These are phyloP conservation scores for Sporobolus alterniflorus DNA, from an alignment of 202 grass and related monocot species.

Conservation along the genomic window DNA sequence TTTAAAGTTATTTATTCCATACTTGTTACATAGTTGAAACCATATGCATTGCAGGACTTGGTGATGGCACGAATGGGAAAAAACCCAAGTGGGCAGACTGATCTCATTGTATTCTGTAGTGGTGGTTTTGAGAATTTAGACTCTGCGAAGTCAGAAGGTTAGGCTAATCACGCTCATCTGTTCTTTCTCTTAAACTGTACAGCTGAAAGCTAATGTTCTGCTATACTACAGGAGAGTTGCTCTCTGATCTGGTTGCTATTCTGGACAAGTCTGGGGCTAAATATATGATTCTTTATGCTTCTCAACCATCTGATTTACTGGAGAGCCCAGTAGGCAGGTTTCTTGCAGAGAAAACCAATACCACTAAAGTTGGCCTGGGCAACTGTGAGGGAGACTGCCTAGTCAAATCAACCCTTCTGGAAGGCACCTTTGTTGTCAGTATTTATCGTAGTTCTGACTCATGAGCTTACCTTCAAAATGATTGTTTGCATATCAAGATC, in stretches of 20 bases:
- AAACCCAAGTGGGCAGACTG: conserved; percentile 46
- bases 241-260: conserved; percentile 60
- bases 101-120: conserved; percentile 76
- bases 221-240: conserved; percentile 65
- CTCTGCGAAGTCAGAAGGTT: conserved; percentile 78
- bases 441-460: conserved; percentile 2
- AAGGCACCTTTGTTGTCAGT: conserved; percentile 97
- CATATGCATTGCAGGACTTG: conserved; percentile 48
- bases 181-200: conserved; percentile 18
- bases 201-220: conserved; percentile 4
- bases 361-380: conserved; percentile 39
- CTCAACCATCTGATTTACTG: conserved; percentile 59
- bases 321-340: conserved; percentile 59
- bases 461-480: not conserved
- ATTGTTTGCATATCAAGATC: not conserved
- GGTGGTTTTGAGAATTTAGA: conserved; percentile 56
- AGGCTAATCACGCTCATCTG: conserved; percentile 8
- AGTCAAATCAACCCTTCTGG: conserved; percentile 82
- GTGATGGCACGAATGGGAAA: conserved; percentile 21
- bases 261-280: conserved; percentile 64
- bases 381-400: conserved; percentile 80
- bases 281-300: conserved; percentile 87
- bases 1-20: not conserved
- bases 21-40: not conserved
- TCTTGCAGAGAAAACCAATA: conserved; percentile 74